Evolutionary conservation across 192 early-diverging fungal genomes (phyloP), one percentile per base, ranked within the genome.

Genomic region (Hyaloraphidium curvatum): DNA sequence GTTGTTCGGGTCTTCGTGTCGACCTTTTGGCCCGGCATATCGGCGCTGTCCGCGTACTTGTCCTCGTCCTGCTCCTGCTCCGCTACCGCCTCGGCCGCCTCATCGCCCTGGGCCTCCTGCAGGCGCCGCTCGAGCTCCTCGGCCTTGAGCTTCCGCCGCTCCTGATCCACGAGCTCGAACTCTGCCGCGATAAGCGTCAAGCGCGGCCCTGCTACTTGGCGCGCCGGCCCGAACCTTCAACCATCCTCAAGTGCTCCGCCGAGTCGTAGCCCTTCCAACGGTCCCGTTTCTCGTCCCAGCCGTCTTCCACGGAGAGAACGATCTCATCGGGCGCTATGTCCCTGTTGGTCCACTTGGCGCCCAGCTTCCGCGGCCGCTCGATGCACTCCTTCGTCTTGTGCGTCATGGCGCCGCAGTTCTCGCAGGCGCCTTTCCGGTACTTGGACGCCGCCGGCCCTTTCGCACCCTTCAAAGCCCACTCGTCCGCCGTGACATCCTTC

Each of bases 221-320:
- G 9, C 30, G 2, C 31, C 30, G 52, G 9, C 11, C 11, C 43
- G 7, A 1, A 66, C 62, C 60, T 37, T 88, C 78, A 53, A 83
- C 71, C 29, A 81, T 67, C 61, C 79, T 74, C 27, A 76, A 66
- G 50, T 97, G 88, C 33, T 91, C 81, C 41, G 70, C 59, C 2
- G 93, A 74, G 61, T 99, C 88, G 63, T 97, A 99, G 19, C 93
- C 95, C 55, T 97, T 97, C 91, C 91, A 97, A 16, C 87, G 76
- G 69, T 99, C 95, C 31, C 93, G 74, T 64, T 99, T 99, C 19
- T 84, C 90, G 54, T 99, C 95, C 67, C 86, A 99, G 21, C 75
- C 72, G 43, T 92, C 71, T 23, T 80, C 67, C 11, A 91, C 66
- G 16, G 76, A 66, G 58, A 75, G 70, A 4, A 94, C 63, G 9